phyloP scores from a whole-genome alignment of 140 eudicot species.

The Erigeron philadelphicus region DNA sequence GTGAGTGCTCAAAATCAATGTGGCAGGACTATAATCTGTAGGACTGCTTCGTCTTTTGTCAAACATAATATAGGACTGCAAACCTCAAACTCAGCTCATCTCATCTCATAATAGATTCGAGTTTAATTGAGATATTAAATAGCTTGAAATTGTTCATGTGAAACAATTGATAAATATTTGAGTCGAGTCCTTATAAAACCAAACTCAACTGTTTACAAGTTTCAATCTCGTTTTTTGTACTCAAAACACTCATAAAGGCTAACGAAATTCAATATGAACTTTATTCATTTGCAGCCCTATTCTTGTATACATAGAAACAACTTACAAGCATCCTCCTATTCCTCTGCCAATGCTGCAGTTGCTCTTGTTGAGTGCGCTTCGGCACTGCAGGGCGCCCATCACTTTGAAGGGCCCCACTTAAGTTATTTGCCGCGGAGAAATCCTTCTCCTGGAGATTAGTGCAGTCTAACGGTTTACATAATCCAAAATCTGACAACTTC shows the following conservation, averaged over 20 bases:
- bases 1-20: neutral
- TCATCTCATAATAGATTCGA: neutral
- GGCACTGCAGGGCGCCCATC: constrained; percentile 87
- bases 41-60: too few species aligned
- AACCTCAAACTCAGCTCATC: neutral
- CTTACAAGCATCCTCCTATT: constrained; percentile 99
- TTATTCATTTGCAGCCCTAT: neutral
- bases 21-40: neutral
- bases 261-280: neutral
- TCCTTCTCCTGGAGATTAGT: constrained; percentile 84
- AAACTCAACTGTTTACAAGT: neutral
- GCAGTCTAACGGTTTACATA: constrained; percentile 91
- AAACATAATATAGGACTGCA: too few species aligned
- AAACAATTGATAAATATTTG: neutral
- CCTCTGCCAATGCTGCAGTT: constrained; percentile 93
- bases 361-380: constrained; percentile 90
- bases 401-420: constrained; percentile 92
- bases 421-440: constrained; percentile 58
- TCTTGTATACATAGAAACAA: neutral
- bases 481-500: constrained; percentile 96
- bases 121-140: neutral
- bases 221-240: neutral
- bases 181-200: neutral
- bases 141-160: neutral
- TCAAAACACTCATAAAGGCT: neutral